phyloP scores from a whole-genome alignment of 225 moss, liverwort and hornwort species.

The Marchantia paleacea region DNA sequence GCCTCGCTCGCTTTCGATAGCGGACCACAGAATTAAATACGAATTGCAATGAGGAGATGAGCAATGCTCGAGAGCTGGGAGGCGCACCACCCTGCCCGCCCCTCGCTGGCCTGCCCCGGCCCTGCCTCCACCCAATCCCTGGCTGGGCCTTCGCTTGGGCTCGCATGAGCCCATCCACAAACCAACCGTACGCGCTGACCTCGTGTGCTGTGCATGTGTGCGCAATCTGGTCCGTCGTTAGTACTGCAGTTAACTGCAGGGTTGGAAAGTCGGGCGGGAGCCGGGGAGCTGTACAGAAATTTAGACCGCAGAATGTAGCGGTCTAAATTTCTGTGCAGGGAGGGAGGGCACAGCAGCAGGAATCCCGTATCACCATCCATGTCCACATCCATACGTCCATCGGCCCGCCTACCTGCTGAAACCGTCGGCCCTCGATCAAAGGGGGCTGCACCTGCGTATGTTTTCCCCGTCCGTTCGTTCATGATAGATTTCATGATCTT shows the following conservation, averaged over 20 bases:
- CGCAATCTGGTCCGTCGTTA: neutral
- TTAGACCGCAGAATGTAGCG: conserved; percentile 6
- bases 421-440: neutral
- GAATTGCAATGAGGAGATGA: too few relatives aligned
- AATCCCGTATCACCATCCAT: neutral
- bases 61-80: neutral
- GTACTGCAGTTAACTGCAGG: too few relatives aligned
- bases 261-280: neutral
- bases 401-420: too few relatives aligned
- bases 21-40: neutral
- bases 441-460: conserved; percentile 6
- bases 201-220: too few relatives aligned
- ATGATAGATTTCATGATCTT: neutral
- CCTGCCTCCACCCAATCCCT: too few relatives aligned
- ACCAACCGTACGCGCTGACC: neutral
- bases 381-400: conserved; percentile 11
- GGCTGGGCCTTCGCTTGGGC: too few relatives aligned
- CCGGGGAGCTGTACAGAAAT: neutral
- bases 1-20: neutral
- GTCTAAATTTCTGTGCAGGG: neutral
- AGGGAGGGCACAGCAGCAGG: neutral
- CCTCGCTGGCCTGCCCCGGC: neutral
- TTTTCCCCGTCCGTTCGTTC: conserved; percentile 1
- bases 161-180: neutral
- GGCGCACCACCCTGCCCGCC: neutral